phyloP scores from a whole-genome alignment of 2,329 filamentous ascomycete species.

The Chrysosphaeria jannelii region DNA sequence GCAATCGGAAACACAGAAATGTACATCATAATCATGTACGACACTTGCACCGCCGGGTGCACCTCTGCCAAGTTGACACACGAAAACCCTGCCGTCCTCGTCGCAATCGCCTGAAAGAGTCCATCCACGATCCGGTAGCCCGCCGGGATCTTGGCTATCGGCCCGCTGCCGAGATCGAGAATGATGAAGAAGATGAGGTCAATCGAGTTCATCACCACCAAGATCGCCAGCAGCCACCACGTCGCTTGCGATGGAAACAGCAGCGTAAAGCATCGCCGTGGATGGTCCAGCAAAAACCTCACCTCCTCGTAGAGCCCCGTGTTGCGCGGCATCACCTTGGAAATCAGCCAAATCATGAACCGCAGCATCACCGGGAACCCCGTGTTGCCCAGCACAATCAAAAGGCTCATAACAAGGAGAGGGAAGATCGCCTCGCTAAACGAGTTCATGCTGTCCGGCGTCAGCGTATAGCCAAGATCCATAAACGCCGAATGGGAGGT shows the following conservation, averaged over 20 bases:
- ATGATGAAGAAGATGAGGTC: slow-evolving; percentile 82
- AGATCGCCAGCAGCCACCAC: slow-evolving; percentile 82
- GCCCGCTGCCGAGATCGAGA: slow-evolving; percentile 49
- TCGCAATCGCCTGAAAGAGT: slow-evolving; percentile 70
- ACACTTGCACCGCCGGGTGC: slow-evolving; percentile 75
- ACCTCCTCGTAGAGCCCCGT: slow-evolving; percentile 70
- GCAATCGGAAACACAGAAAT: slow-evolving; percentile 92
- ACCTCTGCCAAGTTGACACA: slow-evolving; percentile 48
- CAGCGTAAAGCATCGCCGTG: slow-evolving; percentile 81
- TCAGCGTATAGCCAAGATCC: slow-evolving; percentile 80
- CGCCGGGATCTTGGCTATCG: slow-evolving; percentile 35
- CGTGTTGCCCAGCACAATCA: slow-evolving; percentile 86
- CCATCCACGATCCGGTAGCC: slow-evolving; percentile 59
- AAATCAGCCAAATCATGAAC: slow-evolving; percentile 64
- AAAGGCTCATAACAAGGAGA: slow-evolving; percentile 48
- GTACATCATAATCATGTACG: slow-evolving; percentile 98
- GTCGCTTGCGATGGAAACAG: slow-evolving; percentile 73
- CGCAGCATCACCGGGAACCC: slow-evolving; percentile 86
- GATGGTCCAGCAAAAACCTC: slow-evolving; percentile 73
- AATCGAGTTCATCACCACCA: slow-evolving; percentile 52
- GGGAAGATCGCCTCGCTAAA: slow-evolving; percentile 53
- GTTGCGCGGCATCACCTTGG: slow-evolving; percentile 29
- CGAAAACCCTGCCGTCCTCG: slow-evolving; percentile 69
- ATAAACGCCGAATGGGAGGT: slow-evolving; percentile 73
- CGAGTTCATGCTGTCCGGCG: slow-evolving; percentile 75